Evolutionary conservation across 805 yeast genomes (phyloP).

Genomic region (Wickerhamomyces hampshirensis): DNA sequence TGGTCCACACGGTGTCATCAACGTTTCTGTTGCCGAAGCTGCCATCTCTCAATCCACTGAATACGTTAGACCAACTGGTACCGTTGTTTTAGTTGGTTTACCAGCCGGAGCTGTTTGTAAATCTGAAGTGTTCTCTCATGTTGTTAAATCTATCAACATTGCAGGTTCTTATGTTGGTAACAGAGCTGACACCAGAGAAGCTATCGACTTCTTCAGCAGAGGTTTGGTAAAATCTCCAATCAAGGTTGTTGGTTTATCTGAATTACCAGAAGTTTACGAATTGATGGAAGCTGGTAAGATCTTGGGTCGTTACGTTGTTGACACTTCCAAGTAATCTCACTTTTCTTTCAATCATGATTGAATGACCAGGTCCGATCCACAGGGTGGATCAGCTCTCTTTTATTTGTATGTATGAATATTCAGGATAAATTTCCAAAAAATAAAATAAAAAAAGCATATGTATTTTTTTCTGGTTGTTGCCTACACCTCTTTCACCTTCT

Average conservation of each 20-base stretch:
- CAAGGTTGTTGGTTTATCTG: constrained; percentile 70
- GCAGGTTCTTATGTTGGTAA: constrained; percentile 84
- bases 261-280: constrained; percentile 64
- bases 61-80: constrained; percentile 57
- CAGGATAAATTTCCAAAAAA: too few species aligned
- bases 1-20: constrained; percentile 57
- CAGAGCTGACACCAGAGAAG: constrained; percentile 82
- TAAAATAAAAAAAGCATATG: too few species aligned
- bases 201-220: constrained; percentile 66
- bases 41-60: constrained; percentile 48
- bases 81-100: constrained; percentile 56
- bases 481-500: too few species aligned
- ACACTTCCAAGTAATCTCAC: constrained; percentile 13
- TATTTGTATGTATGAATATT: too few species aligned
- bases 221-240: constrained; percentile 71
- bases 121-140: constrained; percentile 49
- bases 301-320: constrained; percentile 62
- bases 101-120: constrained; percentile 55
- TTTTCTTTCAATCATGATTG: too few species aligned
- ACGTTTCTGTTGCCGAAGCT: constrained; percentile 41
- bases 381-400: too few species aligned
- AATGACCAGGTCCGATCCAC: too few species aligned
- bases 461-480: too few species aligned
- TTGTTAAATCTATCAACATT: constrained; percentile 49
- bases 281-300: constrained; percentile 82